Conservation (phyloP, 2,329 filamentous ascomycete genomes). For the Hypoxylon sp. region DNA sequence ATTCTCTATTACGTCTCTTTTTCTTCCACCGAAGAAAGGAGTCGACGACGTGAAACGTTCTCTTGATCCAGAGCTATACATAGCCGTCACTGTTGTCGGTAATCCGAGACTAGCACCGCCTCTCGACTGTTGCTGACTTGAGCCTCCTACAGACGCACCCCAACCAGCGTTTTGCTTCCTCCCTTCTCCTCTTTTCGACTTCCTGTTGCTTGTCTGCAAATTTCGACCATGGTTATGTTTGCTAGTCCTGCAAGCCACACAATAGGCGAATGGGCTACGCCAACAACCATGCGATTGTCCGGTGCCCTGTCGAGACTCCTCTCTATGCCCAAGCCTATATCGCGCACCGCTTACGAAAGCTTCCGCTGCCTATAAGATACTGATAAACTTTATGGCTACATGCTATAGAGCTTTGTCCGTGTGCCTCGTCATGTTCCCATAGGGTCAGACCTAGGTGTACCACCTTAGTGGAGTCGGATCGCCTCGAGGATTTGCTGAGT, state of each 20-base stretch:
- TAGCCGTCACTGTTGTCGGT: constrained; percentile 34
- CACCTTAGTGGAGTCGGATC: constrained; percentile 15
- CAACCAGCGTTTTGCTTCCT: constrained; percentile 1
- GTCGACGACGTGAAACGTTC: background rate
- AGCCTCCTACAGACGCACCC: constrained; percentile 23
- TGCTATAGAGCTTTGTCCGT: background rate
- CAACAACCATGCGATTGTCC: constrained; percentile 25
- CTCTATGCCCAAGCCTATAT: constrained; percentile 19
- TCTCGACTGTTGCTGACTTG: constrained; percentile 34
- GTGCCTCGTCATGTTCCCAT: background rate
- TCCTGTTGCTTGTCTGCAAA: background rate
- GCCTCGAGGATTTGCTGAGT: constrained; percentile 19
- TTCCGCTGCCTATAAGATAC: background rate
- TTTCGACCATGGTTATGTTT: constrained; percentile 1
- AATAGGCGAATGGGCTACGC: constrained; percentile 1
- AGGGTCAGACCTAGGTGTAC: constrained; percentile 1
- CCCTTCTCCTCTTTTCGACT: constrained; percentile 1
- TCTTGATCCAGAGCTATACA: constrained; percentile 14
- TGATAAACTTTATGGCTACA: background rate
- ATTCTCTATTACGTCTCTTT: background rate
- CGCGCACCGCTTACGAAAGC: constrained; percentile 19
- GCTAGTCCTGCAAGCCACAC: constrained; percentile 9
- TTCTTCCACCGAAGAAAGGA: background rate
- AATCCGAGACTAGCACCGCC: constrained; percentile 32
- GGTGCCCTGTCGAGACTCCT: constrained; percentile 18